phyloP scores from a whole-genome alignment of 228 moss, liverwort and hornwort genomes.

The Sphagnum magellanicum region DNA sequence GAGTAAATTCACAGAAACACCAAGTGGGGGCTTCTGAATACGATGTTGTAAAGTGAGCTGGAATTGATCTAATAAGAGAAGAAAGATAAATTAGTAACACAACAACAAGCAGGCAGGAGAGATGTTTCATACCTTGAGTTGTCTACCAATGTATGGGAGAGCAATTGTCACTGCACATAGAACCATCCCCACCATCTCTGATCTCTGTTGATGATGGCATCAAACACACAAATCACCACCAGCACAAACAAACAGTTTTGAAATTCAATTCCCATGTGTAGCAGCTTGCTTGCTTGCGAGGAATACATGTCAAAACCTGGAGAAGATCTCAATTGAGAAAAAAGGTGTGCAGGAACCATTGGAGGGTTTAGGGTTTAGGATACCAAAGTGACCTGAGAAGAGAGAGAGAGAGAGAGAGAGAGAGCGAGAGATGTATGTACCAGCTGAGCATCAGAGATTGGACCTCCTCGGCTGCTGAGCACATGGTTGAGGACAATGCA shows the following conservation, averaged over 20 bases:
- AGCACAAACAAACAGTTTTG: background rate
- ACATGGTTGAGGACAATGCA: constrained; percentile 70
- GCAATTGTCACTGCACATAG: constrained; percentile 62
- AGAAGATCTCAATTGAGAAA: no score
- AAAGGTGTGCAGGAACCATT: no score
- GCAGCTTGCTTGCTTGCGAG: no score
- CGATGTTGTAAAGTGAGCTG: no score
- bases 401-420: background rate
- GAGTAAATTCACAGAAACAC: no score
- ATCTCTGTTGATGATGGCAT: constrained; percentile 33
- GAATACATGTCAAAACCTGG: no score
- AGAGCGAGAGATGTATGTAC: constrained; percentile 20
- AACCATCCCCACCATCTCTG: constrained; percentile 73
- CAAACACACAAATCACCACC: background rate
- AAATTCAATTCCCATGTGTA: background rate
- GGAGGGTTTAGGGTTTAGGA: no score
- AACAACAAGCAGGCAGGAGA: constrained; percentile 8
- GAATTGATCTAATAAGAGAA: no score
- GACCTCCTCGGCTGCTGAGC: constrained; percentile 29
- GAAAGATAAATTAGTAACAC: no score
- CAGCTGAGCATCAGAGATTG: constrained; percentile 65
- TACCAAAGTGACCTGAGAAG: background rate
- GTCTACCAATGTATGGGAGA: constrained; percentile 66
- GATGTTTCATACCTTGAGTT: constrained; percentile 66
- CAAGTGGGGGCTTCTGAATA: no score